Evolutionary conservation across 176 grass and related monocot species (phyloP).

Genomic region (Metroxylon sagu): DNA sequence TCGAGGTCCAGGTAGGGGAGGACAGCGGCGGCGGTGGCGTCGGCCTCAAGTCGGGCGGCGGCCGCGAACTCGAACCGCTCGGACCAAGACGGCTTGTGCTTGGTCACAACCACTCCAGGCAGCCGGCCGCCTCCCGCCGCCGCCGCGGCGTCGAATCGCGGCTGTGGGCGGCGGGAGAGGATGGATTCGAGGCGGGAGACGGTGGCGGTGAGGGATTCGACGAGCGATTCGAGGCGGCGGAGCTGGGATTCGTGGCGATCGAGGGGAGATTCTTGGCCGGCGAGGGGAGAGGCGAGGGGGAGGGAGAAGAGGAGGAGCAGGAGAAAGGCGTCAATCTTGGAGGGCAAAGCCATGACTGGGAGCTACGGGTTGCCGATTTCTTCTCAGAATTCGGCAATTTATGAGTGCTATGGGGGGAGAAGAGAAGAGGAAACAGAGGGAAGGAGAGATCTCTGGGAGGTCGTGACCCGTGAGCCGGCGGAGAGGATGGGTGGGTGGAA

Average conservation of each 20-base stretch:
- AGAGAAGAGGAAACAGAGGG: too few species aligned
- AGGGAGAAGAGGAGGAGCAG: slow-evolving; percentile 14
- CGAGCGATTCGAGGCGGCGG: slow-evolving; percentile 44
- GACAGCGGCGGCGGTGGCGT: slow-evolving; percentile 26
- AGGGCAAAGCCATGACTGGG: too few species aligned
- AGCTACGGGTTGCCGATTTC: too few species aligned
- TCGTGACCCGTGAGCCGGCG: neutral
- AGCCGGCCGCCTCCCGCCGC: neutral
- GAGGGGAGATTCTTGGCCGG: slow-evolving; percentile 10
- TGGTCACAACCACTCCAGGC: slow-evolving; percentile 46
- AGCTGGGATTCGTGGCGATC: slow-evolving; percentile 41
- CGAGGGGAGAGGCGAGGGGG: slow-evolving; percentile 2
- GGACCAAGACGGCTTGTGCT: slow-evolving; percentile 50
- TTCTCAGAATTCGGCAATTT: too few species aligned
- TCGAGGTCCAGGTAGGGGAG: slow-evolving; percentile 67
- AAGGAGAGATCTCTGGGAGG: too few species aligned
- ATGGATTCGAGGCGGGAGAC: slow-evolving; percentile 22
- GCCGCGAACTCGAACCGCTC: slow-evolving; percentile 70
- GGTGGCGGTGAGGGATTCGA: slow-evolving; percentile 30
- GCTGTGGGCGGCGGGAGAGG: neutral
- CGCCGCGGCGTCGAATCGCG: too few species aligned
- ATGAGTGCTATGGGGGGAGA: too few species aligned
- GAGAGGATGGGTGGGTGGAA: slow-evolving; percentile 15
- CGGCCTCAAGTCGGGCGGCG: slow-evolving; percentile 45
- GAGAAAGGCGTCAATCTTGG: slow-evolving; percentile 30